Evolutionary conservation across 768 basidiomycete genomes (phyloP).

Genomic region (Russula compacta): DNA sequence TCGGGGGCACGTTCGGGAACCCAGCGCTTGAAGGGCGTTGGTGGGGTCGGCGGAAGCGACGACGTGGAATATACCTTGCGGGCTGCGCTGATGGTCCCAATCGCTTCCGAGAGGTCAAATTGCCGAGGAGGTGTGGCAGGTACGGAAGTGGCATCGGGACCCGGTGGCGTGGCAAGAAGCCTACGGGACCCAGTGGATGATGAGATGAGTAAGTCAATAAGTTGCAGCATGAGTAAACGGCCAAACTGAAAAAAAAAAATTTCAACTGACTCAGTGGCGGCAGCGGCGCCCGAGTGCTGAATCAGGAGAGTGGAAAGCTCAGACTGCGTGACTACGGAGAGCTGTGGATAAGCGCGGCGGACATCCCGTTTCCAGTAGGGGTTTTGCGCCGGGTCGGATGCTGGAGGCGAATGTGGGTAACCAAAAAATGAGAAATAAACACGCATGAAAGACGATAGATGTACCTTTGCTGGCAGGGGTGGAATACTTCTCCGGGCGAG

Average conservation of each 20-base stretch:
- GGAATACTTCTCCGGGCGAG: slow-evolving; percentile 75
- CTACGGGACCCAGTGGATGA: background rate
- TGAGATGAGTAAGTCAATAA: background rate
- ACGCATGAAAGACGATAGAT: slow-evolving; percentile 4
- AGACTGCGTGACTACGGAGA: slow-evolving; percentile 79
- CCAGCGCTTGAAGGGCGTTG: slow-evolving; percentile 66
- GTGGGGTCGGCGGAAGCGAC: slow-evolving; percentile 67
- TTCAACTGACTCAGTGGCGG: slow-evolving; percentile 40
- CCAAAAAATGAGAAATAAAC: background rate
- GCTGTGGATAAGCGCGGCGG: slow-evolving; percentile 83
- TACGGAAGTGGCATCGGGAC: slow-evolving; percentile 33
- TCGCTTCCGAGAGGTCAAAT: slow-evolving; percentile 64
- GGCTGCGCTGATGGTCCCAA: slow-evolving; percentile 50
- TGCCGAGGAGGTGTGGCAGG: slow-evolving; percentile 36
- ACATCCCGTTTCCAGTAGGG: slow-evolving; percentile 97
- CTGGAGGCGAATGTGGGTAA: slow-evolving; percentile 33
- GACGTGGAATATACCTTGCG: slow-evolving; percentile 51
- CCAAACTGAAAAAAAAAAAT: background rate
- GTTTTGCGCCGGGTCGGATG: slow-evolving; percentile 80
- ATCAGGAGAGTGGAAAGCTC: slow-evolving; percentile 76
- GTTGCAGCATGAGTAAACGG: too few species aligned
- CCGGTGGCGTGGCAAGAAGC: slow-evolving; percentile 33
- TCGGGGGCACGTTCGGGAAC: slow-evolving; percentile 57
- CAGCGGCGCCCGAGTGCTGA: slow-evolving; percentile 53
- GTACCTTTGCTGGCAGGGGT: slow-evolving; percentile 84